Evolutionary conservation across 768 basidiomycete species (phyloP), one percentile per base, ranked within the genome.

Genomic region (Amanita polypyramis): DNA sequence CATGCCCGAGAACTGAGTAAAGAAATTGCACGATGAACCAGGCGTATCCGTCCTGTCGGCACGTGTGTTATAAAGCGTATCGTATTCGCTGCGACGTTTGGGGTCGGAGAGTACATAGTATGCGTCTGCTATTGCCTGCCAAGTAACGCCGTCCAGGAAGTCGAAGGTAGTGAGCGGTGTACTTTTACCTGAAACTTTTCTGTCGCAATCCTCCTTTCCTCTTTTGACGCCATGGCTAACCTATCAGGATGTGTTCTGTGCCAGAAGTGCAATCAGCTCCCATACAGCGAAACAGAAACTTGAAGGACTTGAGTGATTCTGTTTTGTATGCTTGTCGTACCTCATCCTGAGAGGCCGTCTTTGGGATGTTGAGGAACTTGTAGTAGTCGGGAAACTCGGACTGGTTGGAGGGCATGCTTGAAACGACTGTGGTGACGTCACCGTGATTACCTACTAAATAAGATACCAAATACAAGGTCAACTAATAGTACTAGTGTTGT

Each of bases 101-200:
- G 80, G 64, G 63, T 96, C 90, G 2, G 88, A 91, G 32, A 97
- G 77, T 21, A 94, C 86, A 61, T 89, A 96, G 66, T 95, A 95
- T 14, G 92, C 92, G 63, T 96, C 93, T 45, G 93, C 91, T 53
- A 96, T 82, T 6, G 85, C 80, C 85, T 85, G 59, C 1, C 42
- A n/a, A 42, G 23, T 12, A 33, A 27, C 14, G 33, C 52, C 27
- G 52, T 32, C n/a, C 17, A 32, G 23, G 43, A 40, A 46, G 39
- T 12, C 30, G 23, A 27, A 44, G 4, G 38, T 37, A 5, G 9
- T 42, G 36, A 43, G 27, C 20, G 27, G 47, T 25, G 30, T 44
- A 37, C 9, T n/a, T 21, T 4, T 54, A 81, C 88, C 71, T 92
- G 90, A 62, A 94, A 95, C 48, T 73, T 73, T 62, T 92, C 91